Evolutionary conservation across 2,329 filamentous ascomycete species (phyloP).

Genomic region (Colletotrichum echinochloae): DNA sequence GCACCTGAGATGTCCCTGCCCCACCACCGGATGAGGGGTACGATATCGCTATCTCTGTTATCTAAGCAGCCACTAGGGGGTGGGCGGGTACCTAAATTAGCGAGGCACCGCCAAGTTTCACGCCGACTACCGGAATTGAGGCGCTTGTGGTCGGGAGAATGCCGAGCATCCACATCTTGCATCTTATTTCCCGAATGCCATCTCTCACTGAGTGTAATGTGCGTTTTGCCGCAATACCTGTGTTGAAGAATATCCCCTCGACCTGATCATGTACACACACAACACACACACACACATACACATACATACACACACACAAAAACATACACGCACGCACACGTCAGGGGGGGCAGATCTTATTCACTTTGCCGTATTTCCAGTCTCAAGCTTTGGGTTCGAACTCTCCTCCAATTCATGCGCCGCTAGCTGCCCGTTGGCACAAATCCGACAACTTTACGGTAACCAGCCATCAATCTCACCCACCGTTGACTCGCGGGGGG

Average conservation of each 20-base stretch:
- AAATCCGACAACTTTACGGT: background rate
- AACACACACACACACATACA: no score
- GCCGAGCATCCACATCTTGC: background rate
- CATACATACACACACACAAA: no score
- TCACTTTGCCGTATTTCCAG: background rate
- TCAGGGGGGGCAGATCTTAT: background rate
- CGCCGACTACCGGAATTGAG: no score
- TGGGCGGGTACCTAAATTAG: no score
- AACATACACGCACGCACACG: background rate
- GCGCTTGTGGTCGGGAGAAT: no score
- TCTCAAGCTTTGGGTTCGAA: conserved; percentile 15
- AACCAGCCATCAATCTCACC: background rate
- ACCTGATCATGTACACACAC: background rate
- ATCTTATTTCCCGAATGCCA: background rate
- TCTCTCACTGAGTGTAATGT: background rate
- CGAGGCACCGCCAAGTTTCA: background rate
- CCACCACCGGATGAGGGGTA: conserved; percentile 39
- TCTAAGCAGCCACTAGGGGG: background rate
- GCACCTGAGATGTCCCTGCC: conserved; percentile 20
- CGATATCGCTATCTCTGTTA: conserved; percentile 10
- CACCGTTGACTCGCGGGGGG: conserved; percentile 23
- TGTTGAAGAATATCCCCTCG: background rate
- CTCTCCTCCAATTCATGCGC: conserved; percentile 14
- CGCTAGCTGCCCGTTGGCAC: background rate
- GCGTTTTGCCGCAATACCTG: background rate